phyloP scores from a whole-genome alignment of 1,284 basidiomycete genomes.

The Microbotryomycetes sp. region DNA sequence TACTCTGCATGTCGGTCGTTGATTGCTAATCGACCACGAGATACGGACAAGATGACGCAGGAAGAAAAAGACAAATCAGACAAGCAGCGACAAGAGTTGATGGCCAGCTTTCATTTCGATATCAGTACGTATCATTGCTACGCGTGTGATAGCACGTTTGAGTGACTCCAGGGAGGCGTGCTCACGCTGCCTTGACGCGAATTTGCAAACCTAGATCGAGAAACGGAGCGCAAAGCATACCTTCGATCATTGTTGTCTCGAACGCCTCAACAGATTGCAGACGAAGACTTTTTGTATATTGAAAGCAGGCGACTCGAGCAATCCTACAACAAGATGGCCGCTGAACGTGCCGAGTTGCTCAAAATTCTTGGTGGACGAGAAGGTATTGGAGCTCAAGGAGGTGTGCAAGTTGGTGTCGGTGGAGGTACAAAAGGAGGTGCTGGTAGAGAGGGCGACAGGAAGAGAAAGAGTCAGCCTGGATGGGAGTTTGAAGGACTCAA shows the following conservation, averaged over 20 bases:
- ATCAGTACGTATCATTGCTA: conserved; percentile 16
- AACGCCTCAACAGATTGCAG: conserved; percentile 79
- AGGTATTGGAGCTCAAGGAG: conserved; percentile 22
- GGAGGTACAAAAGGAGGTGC: conserved; percentile 10
- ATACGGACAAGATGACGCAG: conserved; percentile 59
- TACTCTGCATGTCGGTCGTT: conserved; percentile 86
- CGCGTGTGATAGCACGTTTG: not conserved
- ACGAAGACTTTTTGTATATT: conserved; percentile 92
- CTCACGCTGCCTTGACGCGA: not conserved
- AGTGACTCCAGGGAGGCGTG: not conserved
- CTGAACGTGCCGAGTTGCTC: conserved; percentile 84
- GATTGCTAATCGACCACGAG: conserved; percentile 73
- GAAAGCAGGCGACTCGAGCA: conserved; percentile 93
- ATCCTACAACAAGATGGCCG: conserved; percentile 77
- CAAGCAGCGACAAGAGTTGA: conserved; percentile 48
- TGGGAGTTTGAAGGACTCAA: conserved; percentile 29
- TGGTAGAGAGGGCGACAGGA: not conserved
- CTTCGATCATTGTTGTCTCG: conserved; percentile 76
- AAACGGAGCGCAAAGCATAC: conserved; percentile 82
- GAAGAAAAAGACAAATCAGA: conserved; percentile 73
- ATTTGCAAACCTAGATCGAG: conserved; percentile 57
- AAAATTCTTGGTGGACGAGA: conserved; percentile 56
- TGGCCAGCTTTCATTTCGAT: conserved; percentile 43
- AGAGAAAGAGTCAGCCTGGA: conserved; percentile 25
- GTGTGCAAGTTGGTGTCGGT: conserved; percentile 20